Percentiles rank a stretch among this genome's conserved stretches.
Conservation (phyloP, 78 protist species). For the Emiliania huxleyi region DNA sequence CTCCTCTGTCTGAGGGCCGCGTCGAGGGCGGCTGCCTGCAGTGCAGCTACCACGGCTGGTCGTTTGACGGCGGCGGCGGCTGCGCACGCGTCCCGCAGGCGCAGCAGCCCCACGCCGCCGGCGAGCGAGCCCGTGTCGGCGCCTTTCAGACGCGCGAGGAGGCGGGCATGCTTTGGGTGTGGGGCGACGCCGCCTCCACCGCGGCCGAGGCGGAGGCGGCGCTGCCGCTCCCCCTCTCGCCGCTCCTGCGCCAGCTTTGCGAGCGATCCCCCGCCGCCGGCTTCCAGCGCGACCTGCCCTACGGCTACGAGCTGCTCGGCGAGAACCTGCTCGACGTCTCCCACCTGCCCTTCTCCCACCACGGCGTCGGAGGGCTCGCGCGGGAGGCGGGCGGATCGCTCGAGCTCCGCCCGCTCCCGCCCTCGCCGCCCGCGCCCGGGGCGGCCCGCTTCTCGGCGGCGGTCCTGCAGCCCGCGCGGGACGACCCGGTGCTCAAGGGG, state of each 20-base stretch:
- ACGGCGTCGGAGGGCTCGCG: too few relatives aligned
- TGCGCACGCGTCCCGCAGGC: conserved; percentile 8
- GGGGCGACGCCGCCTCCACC: background rate
- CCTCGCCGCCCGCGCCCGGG: too few relatives aligned
- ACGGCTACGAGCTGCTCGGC: conserved; percentile 15
- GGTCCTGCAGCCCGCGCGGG: background rate
- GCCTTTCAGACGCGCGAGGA: background rate
- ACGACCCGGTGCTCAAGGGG: background rate
- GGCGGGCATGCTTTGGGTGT: conserved; percentile 31
- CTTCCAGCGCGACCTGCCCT: conserved; percentile 18
- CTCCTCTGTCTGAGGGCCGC: conserved; percentile 26
- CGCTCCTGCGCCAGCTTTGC: background rate
- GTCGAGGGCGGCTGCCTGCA: background rate
- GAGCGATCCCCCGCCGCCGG: background rate
- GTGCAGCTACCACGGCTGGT: conserved; percentile 35
- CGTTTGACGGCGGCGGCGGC: background rate
- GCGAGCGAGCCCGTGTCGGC: background rate
- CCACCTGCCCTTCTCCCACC: conserved; percentile 5
- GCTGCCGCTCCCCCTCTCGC: background rate
- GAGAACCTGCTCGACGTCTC: conserved; percentile 35
- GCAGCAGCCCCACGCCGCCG: background rate
- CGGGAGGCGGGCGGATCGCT: too few relatives aligned
- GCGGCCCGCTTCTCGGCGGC: too few relatives aligned
- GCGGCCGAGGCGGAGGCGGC: too few relatives aligned
- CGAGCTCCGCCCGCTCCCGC: too few relatives aligned